Percentiles rank a stretch among this genome's conserved stretches.
Evolutionary conservation across 306 rosid genomes (phyloP).

Genomic region (Malus fusca): DNA sequence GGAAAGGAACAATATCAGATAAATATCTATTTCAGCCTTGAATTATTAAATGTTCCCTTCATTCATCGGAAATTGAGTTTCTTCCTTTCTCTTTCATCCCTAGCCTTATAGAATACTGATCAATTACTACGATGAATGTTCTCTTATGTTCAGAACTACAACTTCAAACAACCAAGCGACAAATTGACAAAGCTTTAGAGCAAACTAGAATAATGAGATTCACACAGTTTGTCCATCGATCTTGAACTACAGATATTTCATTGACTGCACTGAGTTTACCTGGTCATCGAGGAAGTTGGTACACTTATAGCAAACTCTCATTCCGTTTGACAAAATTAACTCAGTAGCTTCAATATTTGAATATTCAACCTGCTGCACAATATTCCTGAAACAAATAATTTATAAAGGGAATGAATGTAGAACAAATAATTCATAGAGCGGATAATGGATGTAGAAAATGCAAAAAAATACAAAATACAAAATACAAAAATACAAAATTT

Average conservation of each 20-base stretch:
- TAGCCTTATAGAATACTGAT: neutral
- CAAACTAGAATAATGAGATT: neutral
- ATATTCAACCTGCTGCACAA: constrained; percentile 65
- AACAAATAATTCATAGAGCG: neutral
- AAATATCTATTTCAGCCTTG: neutral
- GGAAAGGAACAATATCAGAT: neutral
- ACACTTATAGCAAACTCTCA: constrained; percentile 80
- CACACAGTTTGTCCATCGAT: neutral
- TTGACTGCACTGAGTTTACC: constrained; percentile 36
- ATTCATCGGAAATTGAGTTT: neutral
- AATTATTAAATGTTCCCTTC: neutral
- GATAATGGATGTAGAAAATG: neutral
- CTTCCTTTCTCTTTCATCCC: neutral
- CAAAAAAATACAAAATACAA: too few species aligned
- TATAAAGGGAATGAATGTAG: neutral
- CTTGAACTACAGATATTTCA: constrained; percentile 15
- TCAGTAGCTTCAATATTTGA: constrained; percentile 81
- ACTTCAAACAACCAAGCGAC: neutral
- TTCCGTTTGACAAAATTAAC: constrained; percentile 79
- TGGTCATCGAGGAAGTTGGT: constrained; percentile 95
- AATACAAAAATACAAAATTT: too few species aligned
- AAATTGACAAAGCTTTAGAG: neutral
- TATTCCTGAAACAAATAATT: constrained; percentile 41
- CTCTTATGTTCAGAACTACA: neutral
- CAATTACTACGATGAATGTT: neutral